Percentiles rank a stretch among this genome's conserved stretches.
Evolutionary conservation across 768 basidiomycete genomes (phyloP).

Genomic region (Lepiota subincarnata): DNA sequence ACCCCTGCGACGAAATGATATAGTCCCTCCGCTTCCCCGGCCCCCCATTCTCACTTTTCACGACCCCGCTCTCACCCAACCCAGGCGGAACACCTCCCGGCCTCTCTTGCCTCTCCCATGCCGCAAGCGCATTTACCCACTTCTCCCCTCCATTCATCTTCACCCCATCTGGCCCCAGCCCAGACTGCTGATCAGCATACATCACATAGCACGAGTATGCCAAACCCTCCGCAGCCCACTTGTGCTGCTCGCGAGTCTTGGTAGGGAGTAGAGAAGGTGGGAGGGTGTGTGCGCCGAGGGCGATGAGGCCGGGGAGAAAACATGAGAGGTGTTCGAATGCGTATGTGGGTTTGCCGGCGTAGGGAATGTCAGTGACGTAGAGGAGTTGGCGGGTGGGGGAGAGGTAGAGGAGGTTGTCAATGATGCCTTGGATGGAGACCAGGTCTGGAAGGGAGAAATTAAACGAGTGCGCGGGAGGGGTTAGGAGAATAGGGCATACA

Average conservation of each 20-base stretch:
- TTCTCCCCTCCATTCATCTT: conserved; percentile 28
- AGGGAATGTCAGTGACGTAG: conserved; percentile 47
- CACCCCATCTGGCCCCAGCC: conserved; percentile 59
- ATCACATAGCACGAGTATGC: conserved; percentile 58
- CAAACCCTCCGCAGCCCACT: conserved; percentile 60
- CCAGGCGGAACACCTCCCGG: conserved; percentile 21
- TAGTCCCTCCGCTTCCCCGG: conserved; percentile 34
- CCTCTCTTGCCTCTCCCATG: conserved; percentile 40
- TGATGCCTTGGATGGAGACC: conserved; percentile 44
- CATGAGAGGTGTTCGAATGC: conserved; percentile 61
- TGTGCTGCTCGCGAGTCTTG: conserved; percentile 39
- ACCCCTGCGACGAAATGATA: conserved; percentile 24
- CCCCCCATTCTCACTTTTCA: background rate
- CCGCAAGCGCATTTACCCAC: conserved; percentile 36
- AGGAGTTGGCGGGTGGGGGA: conserved; percentile 50
- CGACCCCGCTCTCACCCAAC: conserved; percentile 16
- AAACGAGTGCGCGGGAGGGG: conserved; percentile 24
- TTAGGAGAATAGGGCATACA: conserved; percentile 38
- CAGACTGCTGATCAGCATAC: conserved; percentile 61
- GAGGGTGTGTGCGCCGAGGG: conserved; percentile 48
- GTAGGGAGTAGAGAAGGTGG: conserved; percentile 24
- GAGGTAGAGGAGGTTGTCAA: conserved; percentile 51
- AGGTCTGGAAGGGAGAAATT: conserved; percentile 37
- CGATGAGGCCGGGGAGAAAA: conserved; percentile 60
- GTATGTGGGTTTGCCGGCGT: conserved; percentile 30